A percentile compares a stretch with the other conserved stretches of the same genome.
phyloP scores from a whole-genome alignment of 2,329 filamentous ascomycete species.

The Sporothrix phasma region DNA sequence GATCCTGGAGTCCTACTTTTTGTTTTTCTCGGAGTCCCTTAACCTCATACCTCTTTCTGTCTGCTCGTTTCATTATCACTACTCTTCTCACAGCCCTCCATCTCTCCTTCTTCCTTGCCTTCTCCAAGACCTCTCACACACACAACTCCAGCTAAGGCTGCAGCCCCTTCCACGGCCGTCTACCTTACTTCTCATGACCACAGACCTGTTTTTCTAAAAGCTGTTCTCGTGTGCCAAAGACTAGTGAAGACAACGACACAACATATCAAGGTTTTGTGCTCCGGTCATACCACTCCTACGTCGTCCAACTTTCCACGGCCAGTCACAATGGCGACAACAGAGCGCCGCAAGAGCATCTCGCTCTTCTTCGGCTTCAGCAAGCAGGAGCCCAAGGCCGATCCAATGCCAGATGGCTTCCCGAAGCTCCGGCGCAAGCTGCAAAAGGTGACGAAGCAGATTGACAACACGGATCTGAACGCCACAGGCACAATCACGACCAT shows the following conservation, averaged over 20 bases:
- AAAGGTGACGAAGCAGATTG: conserved; percentile 23
- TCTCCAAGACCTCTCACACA: neutral
- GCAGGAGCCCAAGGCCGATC: conserved; percentile 16
- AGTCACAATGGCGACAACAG: conserved; percentile 14
- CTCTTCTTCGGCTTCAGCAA: conserved; percentile 16
- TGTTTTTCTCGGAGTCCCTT: neutral
- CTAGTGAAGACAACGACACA: neutral
- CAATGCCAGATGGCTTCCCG: conserved; percentile 1
- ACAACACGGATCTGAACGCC: neutral
- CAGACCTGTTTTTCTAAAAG: no score
- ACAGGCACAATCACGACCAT: neutral
- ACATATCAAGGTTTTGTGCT: neutral
- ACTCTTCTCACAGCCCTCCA: neutral
- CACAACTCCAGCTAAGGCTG: neutral
- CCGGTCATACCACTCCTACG: neutral
- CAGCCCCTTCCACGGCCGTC: neutral
- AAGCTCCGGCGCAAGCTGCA: conserved; percentile 28
- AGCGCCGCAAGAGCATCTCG: conserved; percentile 19
- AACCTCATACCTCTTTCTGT: neutral
- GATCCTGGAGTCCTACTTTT: neutral
- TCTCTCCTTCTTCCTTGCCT: neutral
- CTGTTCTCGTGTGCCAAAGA: neutral
- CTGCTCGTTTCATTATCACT: neutral
- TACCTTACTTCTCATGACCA: neutral
- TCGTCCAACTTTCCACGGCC: neutral